These are phyloP conservation scores for Cyclotella baltica DNA, from an alignment of 108 stramenopile genomes.

Conservation along the genomic window DNA sequence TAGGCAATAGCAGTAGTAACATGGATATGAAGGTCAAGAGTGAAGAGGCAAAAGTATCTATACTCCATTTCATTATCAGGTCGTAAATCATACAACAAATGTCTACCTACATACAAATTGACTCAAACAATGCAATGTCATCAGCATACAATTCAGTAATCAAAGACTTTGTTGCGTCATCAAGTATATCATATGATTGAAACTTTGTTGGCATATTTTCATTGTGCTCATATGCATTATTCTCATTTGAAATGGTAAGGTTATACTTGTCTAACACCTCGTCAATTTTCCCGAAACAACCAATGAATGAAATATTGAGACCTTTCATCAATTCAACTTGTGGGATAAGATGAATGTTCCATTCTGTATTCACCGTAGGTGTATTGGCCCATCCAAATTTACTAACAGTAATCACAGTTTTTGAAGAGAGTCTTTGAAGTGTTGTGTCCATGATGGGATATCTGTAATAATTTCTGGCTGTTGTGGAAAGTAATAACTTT, in stretches of 20 bases:
- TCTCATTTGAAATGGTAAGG: not conserved
- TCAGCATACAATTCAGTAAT: not conserved
- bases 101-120: too few species aligned
- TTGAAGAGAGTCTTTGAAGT: not conserved
- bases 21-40: too few species aligned
- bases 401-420: not conserved
- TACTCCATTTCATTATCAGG: too few species aligned
- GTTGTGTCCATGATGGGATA: not conserved
- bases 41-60: too few species aligned
- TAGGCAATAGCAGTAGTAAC: too few species aligned
- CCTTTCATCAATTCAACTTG: slow-evolving; percentile 17
- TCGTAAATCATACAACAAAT: too few species aligned
- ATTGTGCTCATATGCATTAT: slow-evolving; percentile 12
- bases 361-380: not conserved
- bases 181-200: not conserved
- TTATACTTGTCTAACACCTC: not conserved
- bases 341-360: slow-evolving; percentile 3
- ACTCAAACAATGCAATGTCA: not conserved
- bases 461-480: not conserved
- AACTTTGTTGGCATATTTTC: slow-evolving; percentile 8
- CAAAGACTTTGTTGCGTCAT: slow-evolving; percentile 3
- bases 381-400: not conserved
- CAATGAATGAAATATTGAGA: slow-evolving; percentile 10
- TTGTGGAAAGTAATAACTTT: too few species aligned
- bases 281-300: not conserved